These are phyloP conservation scores for Ceratobasidium sp. DNA, from an alignment of 1,284 basidiomycete species.

Conservation along the genomic window DNA sequence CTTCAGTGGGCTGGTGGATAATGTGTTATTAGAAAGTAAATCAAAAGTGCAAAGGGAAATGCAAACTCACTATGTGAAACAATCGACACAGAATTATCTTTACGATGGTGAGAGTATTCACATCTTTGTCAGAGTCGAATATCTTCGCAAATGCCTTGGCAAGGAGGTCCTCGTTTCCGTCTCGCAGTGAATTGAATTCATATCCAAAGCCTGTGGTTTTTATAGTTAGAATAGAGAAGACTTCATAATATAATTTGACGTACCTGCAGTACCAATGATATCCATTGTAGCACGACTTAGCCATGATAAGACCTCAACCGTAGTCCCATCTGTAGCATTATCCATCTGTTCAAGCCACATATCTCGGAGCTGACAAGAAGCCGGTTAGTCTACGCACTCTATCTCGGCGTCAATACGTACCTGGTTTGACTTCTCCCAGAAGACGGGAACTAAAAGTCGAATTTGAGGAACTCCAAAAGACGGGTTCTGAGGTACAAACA, in stretches of 20 bases:
- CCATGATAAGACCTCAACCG: conserved; percentile 54
- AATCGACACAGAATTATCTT: background rate
- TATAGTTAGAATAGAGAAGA: conserved; percentile 5
- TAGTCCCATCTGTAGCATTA: background rate
- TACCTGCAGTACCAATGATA: conserved; percentile 57
- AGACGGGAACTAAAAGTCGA: conserved; percentile 36
- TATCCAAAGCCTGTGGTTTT: conserved; percentile 54
- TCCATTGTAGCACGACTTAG: conserved; percentile 56
- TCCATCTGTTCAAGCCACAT: conserved; percentile 38
- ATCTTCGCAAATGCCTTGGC: conserved; percentile 49
- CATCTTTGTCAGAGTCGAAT: conserved; percentile 43
- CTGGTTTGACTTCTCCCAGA: conserved; percentile 44
- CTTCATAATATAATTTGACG: conserved; percentile 49
- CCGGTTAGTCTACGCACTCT: background rate
- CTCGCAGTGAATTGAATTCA: conserved; percentile 52
- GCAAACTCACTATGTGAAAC: background rate
- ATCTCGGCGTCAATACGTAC: background rate
- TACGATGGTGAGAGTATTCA: background rate
- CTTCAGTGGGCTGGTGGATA: conserved; percentile 48
- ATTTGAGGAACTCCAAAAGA: conserved; percentile 43
- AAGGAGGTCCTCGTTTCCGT: conserved; percentile 49
- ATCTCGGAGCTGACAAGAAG: conserved; percentile 41
- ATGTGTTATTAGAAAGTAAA: conserved; percentile 44
- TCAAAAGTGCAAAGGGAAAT: background rate
- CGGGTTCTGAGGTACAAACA: conserved; percentile 28